Base-by-base conservation (phyloP, 192 early-diverging fungal genomes). In the Entomortierella lignicola region DNA sequence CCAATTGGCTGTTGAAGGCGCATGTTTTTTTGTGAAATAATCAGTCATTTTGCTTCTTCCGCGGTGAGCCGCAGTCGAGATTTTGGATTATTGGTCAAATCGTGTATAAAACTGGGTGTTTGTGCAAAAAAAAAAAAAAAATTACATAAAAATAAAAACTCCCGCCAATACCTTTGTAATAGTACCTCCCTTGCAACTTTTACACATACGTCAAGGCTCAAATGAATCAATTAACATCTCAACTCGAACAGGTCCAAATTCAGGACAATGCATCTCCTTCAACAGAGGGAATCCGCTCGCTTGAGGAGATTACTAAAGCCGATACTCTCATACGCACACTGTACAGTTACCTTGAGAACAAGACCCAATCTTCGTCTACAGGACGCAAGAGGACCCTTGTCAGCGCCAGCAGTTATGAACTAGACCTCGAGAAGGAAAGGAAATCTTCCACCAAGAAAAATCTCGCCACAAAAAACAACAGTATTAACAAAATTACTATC, bases 301-400 rank as follows among this genome's bases (percentile, higher is more conserved):
- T 13, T 7, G 42, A 48, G 7, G 75, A 79, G 27, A 10, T 43
- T 18, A 30, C 50, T 18, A 23, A 51, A 3, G 68, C 75, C 23
- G 62, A 79, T 27, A 50, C 48, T 0, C 75, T 79, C n/a, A 66
- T 70, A 29, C 66, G 63, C 27, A 56, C 57, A 2, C 56, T 79
- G 3, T 41, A 55, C 39, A 29, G n/a, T 25, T 69, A 47, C 44
- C 39, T 57, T 23, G 67, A 69, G 13, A 61, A 60, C 17, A 74
- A 66, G 42, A 61, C 53, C 26, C n/a, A 39, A 20, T 12, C 31
- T 34, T 41, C 31, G 11, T 57, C 30, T 8, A n/a, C n/a, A n/a
- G 55, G 53, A 0, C 48, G 29, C 39, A 51, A 60, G 31, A 61
- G 75, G 8, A 79, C 65, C 27, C 75, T 79, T 18, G 75, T 79